Evolutionary conservation across 2,329 filamentous ascomycete genomes (phyloP), one percentile per base, ranked within the genome.

Genomic region (Albophoma yamanashiensis): DNA sequence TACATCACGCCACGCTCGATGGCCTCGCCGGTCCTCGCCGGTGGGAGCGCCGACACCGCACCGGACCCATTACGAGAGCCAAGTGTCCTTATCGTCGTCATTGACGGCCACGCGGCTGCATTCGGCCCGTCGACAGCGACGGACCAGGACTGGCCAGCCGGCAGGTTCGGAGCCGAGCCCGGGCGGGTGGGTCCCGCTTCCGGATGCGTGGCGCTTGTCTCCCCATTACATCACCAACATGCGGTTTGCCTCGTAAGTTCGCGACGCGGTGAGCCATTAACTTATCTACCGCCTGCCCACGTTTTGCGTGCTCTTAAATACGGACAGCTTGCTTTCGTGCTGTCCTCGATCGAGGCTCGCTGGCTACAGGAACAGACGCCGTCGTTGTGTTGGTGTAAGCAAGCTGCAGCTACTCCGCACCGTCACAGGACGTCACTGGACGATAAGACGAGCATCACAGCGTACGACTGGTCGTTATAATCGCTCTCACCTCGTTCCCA

Each of bases 161-260:
- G 25, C 45, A 42, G 36, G 9, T 59, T 45, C 58, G 58, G 58
- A 43, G 58, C 38, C 8, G 45, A 38, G 15, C 11, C 56, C 42
- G 56, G 36, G 11, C 4, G 12, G n/a, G 56, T 45, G 56, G 56
- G 40, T 45, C 56, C 40, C 36, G 15, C 31, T 8, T 31, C 45
- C 42, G 22, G 17, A 34, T 27, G 43, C 15, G n/a, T 40, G 57
- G 34, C 25, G 20, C 27, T 34, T 55, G 39, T 47, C 56, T 56
- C 45, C 25, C 47, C 25, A 63, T 63, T 62, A 63, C 62, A 62
- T 63, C 62, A 63, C 58, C 56, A 22, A 55, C 34, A 27, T 11
- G 55, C 50, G n/a, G 43, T 27, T 27, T 3, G 38, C 36, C 15
- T 36, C n/a, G 36, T 43, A 47, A 25, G 15, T 9, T n/a, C 20